Evolutionary conservation across 352 stramenopile species (phyloP), one percentile per base, ranked within the genome.

Genomic region (Peronospora farinosa): DNA sequence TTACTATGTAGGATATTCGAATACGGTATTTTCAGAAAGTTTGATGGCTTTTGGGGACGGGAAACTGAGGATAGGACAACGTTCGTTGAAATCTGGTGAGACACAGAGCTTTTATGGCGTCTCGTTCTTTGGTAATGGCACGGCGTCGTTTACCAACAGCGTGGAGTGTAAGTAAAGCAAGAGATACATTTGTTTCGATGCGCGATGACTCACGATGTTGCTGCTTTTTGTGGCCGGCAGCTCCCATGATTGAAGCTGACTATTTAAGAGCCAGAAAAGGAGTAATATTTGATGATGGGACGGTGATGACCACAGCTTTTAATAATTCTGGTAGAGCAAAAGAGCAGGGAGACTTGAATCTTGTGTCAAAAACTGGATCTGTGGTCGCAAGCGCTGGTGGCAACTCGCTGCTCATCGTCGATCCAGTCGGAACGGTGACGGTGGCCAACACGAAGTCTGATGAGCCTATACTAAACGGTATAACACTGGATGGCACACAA

Each of bases 251-350:
- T 23, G 70, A 69, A 44, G 74, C 71, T 1, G 80, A 87, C 25
- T 88, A 85, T 47, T 40, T 92, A 0, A 78, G 78, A 36, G 75
- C 75, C 12, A 52, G 44, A 35, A 81, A 84, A 47, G 74, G 69
- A 0, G 45, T 92, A 25, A 59, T 90, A 7, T 92, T 90, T 51
- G 59, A 78, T 7, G 81, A 92, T 40, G 81, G 77, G 1, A 85
- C 77, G 1, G 60, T 82, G 17, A 92, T 90, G 81, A 90, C 81
- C 5, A 89, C 78, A 5, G 81, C 81, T 8, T 78, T 77, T 5
- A 86, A 88, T 32, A 72, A 80, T 41, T 85, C 77, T 7, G 78
- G 78, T n/a, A 76, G 81, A 7, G 63, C 89, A n/a, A 86, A 81
- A 38, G 74, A 87, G 46, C 57, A 76, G 7, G 78, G 81, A 0